These are phyloP conservation scores for Colletotrichum cordylinicola DNA, from an alignment of 2,329 filamentous ascomycete species.

Conservation along the genomic window DNA sequence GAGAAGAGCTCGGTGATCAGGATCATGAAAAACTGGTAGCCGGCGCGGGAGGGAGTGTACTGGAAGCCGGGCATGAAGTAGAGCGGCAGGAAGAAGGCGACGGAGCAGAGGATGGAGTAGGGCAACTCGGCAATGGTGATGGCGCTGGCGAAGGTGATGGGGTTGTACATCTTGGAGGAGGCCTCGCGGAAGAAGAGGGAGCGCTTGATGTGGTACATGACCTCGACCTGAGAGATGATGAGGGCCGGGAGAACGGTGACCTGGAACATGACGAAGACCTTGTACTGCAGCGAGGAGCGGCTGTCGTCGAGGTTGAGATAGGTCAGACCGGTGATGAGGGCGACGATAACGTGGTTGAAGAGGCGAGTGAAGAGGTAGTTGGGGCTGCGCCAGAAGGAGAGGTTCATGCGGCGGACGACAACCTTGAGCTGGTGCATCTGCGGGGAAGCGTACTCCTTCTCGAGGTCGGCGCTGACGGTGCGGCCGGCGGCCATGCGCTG, in stretches of 20 bases:
- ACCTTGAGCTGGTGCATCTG: conserved; percentile 79
- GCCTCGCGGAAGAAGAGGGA: conserved; percentile 87
- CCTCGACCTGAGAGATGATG: conserved; percentile 83
- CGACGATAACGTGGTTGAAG: conserved; percentile 83
- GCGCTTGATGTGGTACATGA: conserved; percentile 81
- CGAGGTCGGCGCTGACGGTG: conserved; percentile 54
- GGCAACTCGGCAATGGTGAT: conserved; percentile 87
- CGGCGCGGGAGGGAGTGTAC: conserved; percentile 66
- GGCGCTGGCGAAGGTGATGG: conserved; percentile 77
- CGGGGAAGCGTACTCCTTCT: conserved; percentile 85
- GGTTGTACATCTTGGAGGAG: conserved; percentile 84
- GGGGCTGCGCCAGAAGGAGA: conserved; percentile 83
- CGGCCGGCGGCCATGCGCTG: conserved; percentile 51
- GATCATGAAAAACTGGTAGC: conserved; percentile 87
- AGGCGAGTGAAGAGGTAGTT: conserved; percentile 90
- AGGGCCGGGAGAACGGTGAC: conserved; percentile 83
- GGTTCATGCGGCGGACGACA: conserved; percentile 75
- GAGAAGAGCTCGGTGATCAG: conserved; percentile 85
- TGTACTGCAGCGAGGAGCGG: conserved; percentile 79
- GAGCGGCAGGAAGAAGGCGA: conserved; percentile 80
- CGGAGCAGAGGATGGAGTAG: conserved; percentile 80
- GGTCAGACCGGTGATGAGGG: conserved; percentile 78
- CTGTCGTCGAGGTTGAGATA: conserved; percentile 82
- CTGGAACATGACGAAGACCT: conserved; percentile 90
- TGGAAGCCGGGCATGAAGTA: conserved; percentile 87